A percentile compares a stretch with the other conserved stretches of the same genome.
Conservation (phyloP, 768 basidiomycete species). For the Lactifluus hygrophoroides region DNA sequence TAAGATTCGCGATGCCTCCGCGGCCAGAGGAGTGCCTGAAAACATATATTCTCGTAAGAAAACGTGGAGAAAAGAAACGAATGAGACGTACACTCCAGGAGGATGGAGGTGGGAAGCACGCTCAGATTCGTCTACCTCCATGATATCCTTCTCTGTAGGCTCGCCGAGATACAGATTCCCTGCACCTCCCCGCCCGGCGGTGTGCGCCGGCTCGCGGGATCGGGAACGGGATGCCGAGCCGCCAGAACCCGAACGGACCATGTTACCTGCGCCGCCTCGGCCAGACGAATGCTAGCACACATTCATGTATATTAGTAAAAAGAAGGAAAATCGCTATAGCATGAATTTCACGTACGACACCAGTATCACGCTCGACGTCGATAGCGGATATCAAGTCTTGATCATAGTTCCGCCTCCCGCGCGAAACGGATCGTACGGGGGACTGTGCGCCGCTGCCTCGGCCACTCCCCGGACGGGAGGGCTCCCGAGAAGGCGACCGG, state of each 20-base stretch:
- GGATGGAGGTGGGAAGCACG: constrained; percentile 26
- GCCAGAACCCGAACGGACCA: neutral
- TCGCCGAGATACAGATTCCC: constrained; percentile 44
- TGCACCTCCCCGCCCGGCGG: constrained; percentile 54
- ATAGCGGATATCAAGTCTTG: constrained; percentile 24
- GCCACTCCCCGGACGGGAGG: constrained; percentile 14
- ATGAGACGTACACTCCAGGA: constrained; percentile 33
- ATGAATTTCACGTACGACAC: constrained; percentile 1
- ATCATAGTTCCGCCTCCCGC: constrained; percentile 23
- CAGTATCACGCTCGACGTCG: neutral
- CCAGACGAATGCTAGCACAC: constrained; percentile 43
- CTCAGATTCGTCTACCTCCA: constrained; percentile 32
- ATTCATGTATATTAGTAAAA: no score
- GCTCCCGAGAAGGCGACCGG: constrained; percentile 62
- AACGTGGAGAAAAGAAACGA: neutral
- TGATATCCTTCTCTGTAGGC: constrained; percentile 16
- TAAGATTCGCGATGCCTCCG: constrained; percentile 59
- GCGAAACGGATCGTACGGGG: constrained; percentile 2
- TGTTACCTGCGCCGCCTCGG: constrained; percentile 49
- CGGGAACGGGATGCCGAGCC: constrained; percentile 36
- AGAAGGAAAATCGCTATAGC: no score
- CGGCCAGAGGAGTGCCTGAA: constrained; percentile 55
- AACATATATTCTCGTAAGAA: constrained; percentile 4
- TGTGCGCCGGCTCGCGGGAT: constrained; percentile 38
- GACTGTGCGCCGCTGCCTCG: neutral